Evolutionary conservation across 352 stramenopile genomes (phyloP).

Genomic region (Pythium dissotocum): DNA sequence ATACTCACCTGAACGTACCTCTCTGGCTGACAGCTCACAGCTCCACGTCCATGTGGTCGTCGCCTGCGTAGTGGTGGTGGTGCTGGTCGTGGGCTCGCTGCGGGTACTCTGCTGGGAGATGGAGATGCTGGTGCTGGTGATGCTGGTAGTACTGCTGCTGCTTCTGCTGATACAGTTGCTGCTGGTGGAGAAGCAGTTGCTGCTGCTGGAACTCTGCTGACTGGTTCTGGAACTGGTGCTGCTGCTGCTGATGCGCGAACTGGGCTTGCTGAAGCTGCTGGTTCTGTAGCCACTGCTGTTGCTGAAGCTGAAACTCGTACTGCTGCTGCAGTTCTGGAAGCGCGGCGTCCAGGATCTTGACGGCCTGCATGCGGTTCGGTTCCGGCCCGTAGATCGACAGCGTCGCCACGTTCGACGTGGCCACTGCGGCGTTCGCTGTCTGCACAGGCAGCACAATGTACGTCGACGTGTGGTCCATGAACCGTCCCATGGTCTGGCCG

Average conservation of each 20-base stretch:
- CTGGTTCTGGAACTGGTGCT: slow-evolving; percentile 12
- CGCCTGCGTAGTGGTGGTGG: slow-evolving; percentile 2
- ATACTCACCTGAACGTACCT: slow-evolving; percentile 4
- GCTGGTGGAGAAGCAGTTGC: slow-evolving; percentile 16
- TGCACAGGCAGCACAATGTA: slow-evolving; percentile 68
- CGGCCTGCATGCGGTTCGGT: slow-evolving; percentile 49
- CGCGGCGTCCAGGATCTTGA: slow-evolving; percentile 58
- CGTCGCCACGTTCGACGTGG: slow-evolving; percentile 36
- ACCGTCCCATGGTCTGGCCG: slow-evolving; percentile 70
- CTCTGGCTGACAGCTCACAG: slow-evolving; percentile 25
- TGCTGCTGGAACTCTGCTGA: slow-evolving; percentile 9
- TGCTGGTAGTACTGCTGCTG: slow-evolving; percentile 4
- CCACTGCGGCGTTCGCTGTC: slow-evolving; percentile 9
- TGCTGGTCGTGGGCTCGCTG: slow-evolving; percentile 12
- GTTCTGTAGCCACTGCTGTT: slow-evolving; percentile 38
- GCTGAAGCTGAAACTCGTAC: slow-evolving; percentile 39
- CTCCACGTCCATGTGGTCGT: slow-evolving; percentile 28
- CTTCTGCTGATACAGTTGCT: slow-evolving; percentile 4
- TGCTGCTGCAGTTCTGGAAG: slow-evolving; percentile 68
- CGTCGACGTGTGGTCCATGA: slow-evolving; percentile 75
- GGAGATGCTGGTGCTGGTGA: slow-evolving; percentile 8
- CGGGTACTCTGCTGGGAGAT: slow-evolving; percentile 12
- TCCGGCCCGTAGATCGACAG: slow-evolving; percentile 78
- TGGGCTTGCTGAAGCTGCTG: slow-evolving; percentile 39
- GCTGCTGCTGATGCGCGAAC: slow-evolving; percentile 19